Evolutionary conservation across 2,329 filamentous ascomycete genomes (phyloP), one percentile per base, ranked within the genome.

Genomic region (Fusarium algeriense): DNA sequence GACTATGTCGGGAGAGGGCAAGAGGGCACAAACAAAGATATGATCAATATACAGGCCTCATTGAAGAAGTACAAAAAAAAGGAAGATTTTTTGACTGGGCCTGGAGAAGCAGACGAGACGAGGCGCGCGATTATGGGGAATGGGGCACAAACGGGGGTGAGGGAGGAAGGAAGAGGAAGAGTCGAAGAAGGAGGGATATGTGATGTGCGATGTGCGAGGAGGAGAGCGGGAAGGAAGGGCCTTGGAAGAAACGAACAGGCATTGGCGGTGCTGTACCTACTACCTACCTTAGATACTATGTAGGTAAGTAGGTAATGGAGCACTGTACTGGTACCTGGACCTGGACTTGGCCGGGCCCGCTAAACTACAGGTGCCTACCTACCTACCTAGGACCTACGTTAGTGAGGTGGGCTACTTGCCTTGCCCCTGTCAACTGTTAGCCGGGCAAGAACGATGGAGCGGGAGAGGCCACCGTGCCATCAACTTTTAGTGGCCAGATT

Each of bases 1-100:
- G 73, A 66, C 67, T 58, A 64, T 65, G 56, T 66, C 49, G 53
- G 43, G 52, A 43, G 48, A 50, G 57, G 71, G 56, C 58, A 60
- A 55, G 64, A 61, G 70, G 67, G 50, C 73, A 75, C 75, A 78
- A 78, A 77, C 74, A 73, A 78, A 79, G 71, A 71, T 75, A 74
- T 67, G 70, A 76, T 80, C 77, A 80, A 80, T 79, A 79, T 79
- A 81, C 78, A 81, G 75, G 79, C 78, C 78, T 77, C 79, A 80
- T 79, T 68, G 70, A 73, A 71, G 62, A 73, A 74, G 64, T 70
- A 69, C 67, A 71, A 67, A 70, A 66, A 70, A 62, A 67, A 67
- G 56, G 61, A 69, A 68, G 58, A 60, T 67, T 73, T 74, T 74
- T 74, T 69, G 72, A 69, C 64, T 63, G 68, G 72, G 73, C 72